Evolutionary conservation across 23 red algal genomes (phyloP), one percentile per base, ranked within the genome.

Genomic region (Gracilaria vermiculophylla): DNA sequence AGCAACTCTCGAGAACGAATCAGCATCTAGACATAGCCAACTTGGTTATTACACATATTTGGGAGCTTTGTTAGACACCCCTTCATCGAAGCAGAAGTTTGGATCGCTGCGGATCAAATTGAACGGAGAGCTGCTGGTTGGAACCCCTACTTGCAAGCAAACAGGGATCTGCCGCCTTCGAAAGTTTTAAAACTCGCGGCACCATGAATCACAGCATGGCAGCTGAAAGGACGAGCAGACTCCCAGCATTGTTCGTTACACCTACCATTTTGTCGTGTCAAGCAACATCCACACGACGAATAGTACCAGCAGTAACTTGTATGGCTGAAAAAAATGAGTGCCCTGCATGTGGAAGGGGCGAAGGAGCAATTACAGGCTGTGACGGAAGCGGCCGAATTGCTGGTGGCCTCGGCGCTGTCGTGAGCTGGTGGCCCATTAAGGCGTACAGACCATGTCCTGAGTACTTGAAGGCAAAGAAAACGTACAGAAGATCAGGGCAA

Each of bases 341-440:
- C 21, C 56, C 56, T 16, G 73, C 43, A 37, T 91, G 87, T 53
- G 87, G 87, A 9, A 74, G 87, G n/a, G 27, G 7, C 16, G 87
- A 62, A 4, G 87, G 87, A 24, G 49, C 55, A 24, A n/a, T 29
- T 11, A 42, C 32, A 15, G 94, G 87, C 12, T 96, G 94, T 75
- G 83, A 96, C 69, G 94, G 94, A 2, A 74, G 49, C 6, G 94
- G 94, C 0, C 87, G 94, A 24, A 83, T 96, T 47, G 58, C 75
- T 13, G 94, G 94, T 12, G 94, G 94, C 4, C 78, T 96, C 23
- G 94, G 94, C 28, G 94, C 88, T 21, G 78, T 96, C 11, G 77
- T 92, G 29, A 48, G 33, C 33, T 96, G 86, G 86, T 96, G 94
- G 94, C 94, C 94, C 11, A 96, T 96, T 33, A 96, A 96, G 79